A percentile compares a stretch with the other conserved stretches of the same genome.
phyloP scores from a whole-genome alignment of 306 rosid species.

The Canavalia gladiata region DNA sequence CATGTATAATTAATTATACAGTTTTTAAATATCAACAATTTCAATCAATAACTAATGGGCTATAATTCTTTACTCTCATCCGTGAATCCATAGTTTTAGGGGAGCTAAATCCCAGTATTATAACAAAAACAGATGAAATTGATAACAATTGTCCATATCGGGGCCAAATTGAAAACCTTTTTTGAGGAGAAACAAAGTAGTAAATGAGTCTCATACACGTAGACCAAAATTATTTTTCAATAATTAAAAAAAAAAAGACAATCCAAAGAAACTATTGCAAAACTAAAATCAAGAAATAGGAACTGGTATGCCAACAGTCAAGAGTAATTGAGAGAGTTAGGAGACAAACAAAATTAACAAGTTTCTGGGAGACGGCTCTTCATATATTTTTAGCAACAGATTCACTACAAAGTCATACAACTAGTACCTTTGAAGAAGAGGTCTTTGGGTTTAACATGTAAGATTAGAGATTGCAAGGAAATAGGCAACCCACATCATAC shows the following conservation, averaged over 20 bases:
- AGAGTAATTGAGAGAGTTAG: neutral
- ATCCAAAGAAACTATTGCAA: neutral
- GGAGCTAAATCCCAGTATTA: too few species aligned
- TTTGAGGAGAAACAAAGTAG: neutral
- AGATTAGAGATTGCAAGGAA: slow-evolving; percentile 1
- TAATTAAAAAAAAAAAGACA: neutral
- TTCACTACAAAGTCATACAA: slow-evolving; percentile 10
- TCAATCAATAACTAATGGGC: too few species aligned
- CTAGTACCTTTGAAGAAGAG: neutral
- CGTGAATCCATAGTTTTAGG: too few species aligned
- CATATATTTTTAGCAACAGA: neutral
- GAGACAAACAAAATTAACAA: neutral
- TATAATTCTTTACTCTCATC: too few species aligned
- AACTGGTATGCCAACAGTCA: neutral
- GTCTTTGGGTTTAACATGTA: slow-evolving; percentile 4
- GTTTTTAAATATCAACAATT: too few species aligned
- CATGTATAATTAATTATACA: too few species aligned
- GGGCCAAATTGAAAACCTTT: neutral
- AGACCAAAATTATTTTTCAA: neutral
- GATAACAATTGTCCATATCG: neutral
- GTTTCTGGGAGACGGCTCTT: neutral
- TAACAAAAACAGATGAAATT: neutral
- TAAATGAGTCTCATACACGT: neutral
- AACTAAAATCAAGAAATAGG: slow-evolving; percentile 21
- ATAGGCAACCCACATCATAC: neutral